These are phyloP conservation scores for Schizonepeta tenuifolia DNA, from an alignment of 257 asterid genomes.

Conservation along the genomic window DNA sequence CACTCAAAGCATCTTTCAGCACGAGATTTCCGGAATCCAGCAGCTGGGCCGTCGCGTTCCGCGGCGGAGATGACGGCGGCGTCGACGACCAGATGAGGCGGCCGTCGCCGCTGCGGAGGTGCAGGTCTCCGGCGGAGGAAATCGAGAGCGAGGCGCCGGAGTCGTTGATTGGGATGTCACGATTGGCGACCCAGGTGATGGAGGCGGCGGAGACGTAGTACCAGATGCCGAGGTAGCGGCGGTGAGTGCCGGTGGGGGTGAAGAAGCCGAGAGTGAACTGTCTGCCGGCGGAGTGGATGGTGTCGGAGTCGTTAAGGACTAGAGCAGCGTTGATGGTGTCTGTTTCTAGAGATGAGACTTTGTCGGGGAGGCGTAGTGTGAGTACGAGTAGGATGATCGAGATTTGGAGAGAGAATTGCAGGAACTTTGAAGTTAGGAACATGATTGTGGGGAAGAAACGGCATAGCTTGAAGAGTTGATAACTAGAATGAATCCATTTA, in stretches of 20 bases:
- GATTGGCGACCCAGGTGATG: conserved; percentile 63
- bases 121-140: conserved; percentile 49
- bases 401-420: too few species aligned
- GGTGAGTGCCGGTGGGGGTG: conserved; percentile 28
- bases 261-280: conserved; percentile 44
- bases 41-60: conserved; percentile 45
- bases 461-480: too few species aligned
- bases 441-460: too few species aligned
- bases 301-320: too few species aligned
- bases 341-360: too few species aligned
- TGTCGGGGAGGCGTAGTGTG: too few species aligned
- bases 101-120: conserved; percentile 37
- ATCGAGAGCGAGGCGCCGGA: conserved; percentile 43
- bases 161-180: conserved; percentile 49
- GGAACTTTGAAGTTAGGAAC: too few species aligned
- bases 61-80: neutral
- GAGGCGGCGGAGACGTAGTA: conserved; percentile 37
- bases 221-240: conserved; percentile 44
- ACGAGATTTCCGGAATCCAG: conserved; percentile 56
- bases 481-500: too few species aligned
- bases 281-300: too few species aligned
- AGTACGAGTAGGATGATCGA: too few species aligned
- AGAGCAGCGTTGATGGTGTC: too few species aligned
- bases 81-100: conserved; percentile 52
- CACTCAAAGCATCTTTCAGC: conserved; percentile 37